Evolutionary conservation across 139 green algal genomes (phyloP).

Genomic region (Ostreobium quekettii): DNA sequence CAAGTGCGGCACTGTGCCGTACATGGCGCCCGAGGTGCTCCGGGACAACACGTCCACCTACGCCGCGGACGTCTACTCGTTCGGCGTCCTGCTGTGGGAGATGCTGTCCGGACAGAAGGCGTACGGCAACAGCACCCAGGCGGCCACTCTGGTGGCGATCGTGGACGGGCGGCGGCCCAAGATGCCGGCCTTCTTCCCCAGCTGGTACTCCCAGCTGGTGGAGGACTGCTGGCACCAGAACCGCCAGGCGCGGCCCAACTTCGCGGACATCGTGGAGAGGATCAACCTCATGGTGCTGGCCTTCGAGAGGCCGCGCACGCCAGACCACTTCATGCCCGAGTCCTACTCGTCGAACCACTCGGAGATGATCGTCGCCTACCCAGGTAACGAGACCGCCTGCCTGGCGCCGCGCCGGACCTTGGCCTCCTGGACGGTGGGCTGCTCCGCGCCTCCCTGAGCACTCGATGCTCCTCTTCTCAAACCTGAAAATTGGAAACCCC

Average conservation of each 20-base stretch:
- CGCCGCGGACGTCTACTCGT: constrained; percentile 14
- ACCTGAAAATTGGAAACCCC: too few species aligned
- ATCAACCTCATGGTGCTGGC: not conserved
- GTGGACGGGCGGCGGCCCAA: constrained; percentile 2
- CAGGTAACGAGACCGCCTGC: too few species aligned
- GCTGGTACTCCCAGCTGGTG: not conserved
- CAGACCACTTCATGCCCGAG: too few species aligned
- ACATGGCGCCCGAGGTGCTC: constrained; percentile 17
- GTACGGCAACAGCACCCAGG: not conserved
- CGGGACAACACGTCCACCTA: not conserved
- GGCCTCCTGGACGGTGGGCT: too few species aligned
- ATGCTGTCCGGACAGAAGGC: constrained; percentile 8
- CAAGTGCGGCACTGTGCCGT: constrained; percentile 7
- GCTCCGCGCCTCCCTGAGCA: too few species aligned
- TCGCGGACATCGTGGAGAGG: not conserved
- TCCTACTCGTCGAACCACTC: too few species aligned
- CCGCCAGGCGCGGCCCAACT: not conserved
- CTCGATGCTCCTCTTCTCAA: too few species aligned
- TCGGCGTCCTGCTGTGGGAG: constrained; percentile 20
- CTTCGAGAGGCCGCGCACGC: too few species aligned
- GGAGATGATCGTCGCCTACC: too few species aligned
- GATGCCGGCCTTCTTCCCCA: not conserved
- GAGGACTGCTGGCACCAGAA: not conserved
- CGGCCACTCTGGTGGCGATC: constrained; percentile 9
- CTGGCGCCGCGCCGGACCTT: too few species aligned